Base-by-base conservation (phyloP, 805 yeast genomes). In the Cephaloascus albidus region DNA sequence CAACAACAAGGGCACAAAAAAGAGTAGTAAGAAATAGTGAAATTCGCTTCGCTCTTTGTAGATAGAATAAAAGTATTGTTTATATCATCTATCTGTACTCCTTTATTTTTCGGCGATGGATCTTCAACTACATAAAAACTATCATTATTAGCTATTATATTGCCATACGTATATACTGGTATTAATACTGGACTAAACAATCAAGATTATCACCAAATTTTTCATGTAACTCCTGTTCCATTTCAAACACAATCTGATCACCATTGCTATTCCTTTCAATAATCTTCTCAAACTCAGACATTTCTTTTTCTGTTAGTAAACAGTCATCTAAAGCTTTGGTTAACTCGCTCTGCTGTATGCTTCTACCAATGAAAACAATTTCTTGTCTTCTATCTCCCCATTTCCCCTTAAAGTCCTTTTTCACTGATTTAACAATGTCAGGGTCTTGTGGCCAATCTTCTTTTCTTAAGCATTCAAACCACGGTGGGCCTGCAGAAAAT, bases 341-440 rank as follows among this genome's bases (percentile, higher is more conserved):
- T 5, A 68, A 43, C 10, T 45, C 49, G 3, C 38, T 41, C 36
- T 53, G 51, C 38, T 66, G 52, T 4, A 69, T 46, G 10, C 54
- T 49, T 16, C 65, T 49, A 2, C 74, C 74, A 43, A 70, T 68
- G 40, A 69, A 62, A 1, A 70, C 74, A 18, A 70, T 42, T 44
- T 70, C 74, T 42, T 70, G 67, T 35, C 70, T 51, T 35, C 73
- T 56, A 40, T 70, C 74, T 3, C 72, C 73, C 43, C 53, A 55
- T 20, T 54, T 52, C 2, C 67, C 69, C 35, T 58, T 46, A 48
- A 65, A 60, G 37, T 69, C 72, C 19, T 49, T 46, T 36, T 58
- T 51, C 19, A 65, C 58, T 12, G 57, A 45, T 26, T 44, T 43
- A n/a, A 40, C 44, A 15, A 66, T 59, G 6, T 53, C 60, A 10